phyloP scores from a whole-genome alignment of 768 basidiomycete genomes.

The Exsudoporus frostii region DNA sequence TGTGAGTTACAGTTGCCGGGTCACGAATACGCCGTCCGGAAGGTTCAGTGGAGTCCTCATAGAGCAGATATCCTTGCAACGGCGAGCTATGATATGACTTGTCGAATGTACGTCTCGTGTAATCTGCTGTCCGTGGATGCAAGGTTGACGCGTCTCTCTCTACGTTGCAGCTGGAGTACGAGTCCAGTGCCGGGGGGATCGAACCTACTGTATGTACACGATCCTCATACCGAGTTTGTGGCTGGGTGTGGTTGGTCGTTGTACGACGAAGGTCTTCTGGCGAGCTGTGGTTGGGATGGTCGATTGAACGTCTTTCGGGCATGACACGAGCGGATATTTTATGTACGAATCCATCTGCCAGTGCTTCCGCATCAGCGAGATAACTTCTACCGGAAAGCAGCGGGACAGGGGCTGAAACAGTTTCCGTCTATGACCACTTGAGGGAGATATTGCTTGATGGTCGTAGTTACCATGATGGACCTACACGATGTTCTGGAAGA shows the following conservation, averaged over 20 bases:
- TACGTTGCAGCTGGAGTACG: conserved; percentile 66
- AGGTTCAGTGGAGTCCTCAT: conserved; percentile 88
- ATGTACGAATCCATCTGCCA: neutral
- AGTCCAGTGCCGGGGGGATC: conserved; percentile 45
- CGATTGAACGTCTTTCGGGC: conserved; percentile 74
- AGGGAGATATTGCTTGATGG: neutral
- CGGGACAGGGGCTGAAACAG: neutral
- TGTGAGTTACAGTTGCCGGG: conserved; percentile 72
- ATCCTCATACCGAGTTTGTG: conserved; percentile 93
- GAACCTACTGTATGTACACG: conserved; percentile 68
- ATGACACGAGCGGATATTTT: conserved; percentile 15
- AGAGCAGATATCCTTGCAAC: conserved; percentile 64
- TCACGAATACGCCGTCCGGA: conserved; percentile 88
- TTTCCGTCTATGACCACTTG: neutral
- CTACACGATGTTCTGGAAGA: neutral
- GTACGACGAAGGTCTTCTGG: conserved; percentile 82
- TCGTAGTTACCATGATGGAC: neutral
- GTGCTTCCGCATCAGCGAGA: neutral
- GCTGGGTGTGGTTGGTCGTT: conserved; percentile 91
- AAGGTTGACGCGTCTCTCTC: neutral
- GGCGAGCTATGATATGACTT: conserved; percentile 93
- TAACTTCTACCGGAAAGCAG: neutral
- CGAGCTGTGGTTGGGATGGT: conserved; percentile 92
- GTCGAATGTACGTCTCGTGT: conserved; percentile 67
- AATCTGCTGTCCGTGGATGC: neutral